A percentile compares a stretch with the other conserved stretches of the same genome.
Evolutionary conservation across 805 yeast genomes (phyloP).

Genomic region (Candida montana): DNA sequence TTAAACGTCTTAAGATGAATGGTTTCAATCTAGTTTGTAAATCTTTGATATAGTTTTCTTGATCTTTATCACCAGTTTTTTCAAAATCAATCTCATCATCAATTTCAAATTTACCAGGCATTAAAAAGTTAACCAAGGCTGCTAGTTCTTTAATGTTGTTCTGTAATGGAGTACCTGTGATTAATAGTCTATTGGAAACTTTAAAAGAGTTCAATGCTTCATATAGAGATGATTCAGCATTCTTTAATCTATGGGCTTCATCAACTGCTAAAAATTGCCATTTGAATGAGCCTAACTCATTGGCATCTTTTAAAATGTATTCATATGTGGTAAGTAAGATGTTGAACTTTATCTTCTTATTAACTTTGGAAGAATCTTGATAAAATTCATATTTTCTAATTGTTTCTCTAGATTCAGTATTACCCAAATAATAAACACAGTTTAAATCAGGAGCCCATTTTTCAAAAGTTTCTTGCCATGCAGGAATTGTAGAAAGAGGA

Average conservation of each 20-base stretch:
- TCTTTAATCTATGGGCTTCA: constrained; percentile 95
- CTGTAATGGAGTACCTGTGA: constrained; percentile 98
- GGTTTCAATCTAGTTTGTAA: constrained; percentile 85
- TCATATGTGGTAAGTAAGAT: constrained; percentile 93
- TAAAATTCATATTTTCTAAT: constrained; percentile 85
- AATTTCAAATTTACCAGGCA: constrained; percentile 89
- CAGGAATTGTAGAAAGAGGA: constrained; percentile 92
- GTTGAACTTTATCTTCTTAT: constrained; percentile 79
- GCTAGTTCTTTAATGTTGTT: constrained; percentile 93
- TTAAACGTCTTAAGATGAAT: constrained; percentile 84
- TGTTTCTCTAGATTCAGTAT: constrained; percentile 74
- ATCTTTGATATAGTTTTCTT: constrained; percentile 82
- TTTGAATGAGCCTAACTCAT: constrained; percentile 71
- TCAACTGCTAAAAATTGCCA: constrained; percentile 99
- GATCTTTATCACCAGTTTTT: constrained; percentile 68
- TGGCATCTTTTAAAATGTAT: constrained; percentile 84
- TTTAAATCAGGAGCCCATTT: constrained; percentile 96
- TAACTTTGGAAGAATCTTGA: constrained; percentile 29
- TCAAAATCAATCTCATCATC: constrained; percentile 96
- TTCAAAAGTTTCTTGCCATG: constrained; percentile 99
- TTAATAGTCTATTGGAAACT: constrained; percentile 77
- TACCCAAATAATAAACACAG: constrained; percentile 89
- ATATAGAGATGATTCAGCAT: constrained; percentile 88
- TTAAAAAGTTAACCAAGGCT: constrained; percentile 87
- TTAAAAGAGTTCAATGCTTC: constrained; percentile 81